phyloP scores from a whole-genome alignment of 2,329 filamentous ascomycete species.

The Claviceps monticola region DNA sequence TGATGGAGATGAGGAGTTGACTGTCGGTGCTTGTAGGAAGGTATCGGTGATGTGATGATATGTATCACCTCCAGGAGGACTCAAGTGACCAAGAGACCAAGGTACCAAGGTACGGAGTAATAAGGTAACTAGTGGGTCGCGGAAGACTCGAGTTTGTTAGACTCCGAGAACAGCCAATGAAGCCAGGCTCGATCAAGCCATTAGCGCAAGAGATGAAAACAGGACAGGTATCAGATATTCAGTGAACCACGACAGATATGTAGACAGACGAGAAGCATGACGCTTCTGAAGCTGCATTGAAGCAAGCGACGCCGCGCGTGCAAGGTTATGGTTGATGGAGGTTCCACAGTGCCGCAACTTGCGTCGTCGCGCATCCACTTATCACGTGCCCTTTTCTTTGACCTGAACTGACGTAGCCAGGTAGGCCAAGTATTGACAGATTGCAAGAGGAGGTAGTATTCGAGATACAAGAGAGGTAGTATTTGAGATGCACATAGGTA shows the following conservation, averaged over 20 bases:
- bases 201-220: conserved; percentile 3
- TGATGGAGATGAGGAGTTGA: background rate
- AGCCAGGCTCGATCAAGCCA: conserved; percentile 1
- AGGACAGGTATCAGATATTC: background rate
- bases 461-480: no score
- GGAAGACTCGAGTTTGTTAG: conserved; percentile 7
- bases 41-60: conserved; percentile 5
- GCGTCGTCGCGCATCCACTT: background rate
- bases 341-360: conserved; percentile 1
- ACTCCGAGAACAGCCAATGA: conserved; percentile 1
- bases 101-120: conserved; percentile 1
- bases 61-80: conserved; percentile 7
- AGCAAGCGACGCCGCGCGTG: conserved; percentile 4
- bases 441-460: no score
- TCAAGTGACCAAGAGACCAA: conserved; percentile 2
- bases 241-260: background rate
- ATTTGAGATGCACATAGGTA: no score
- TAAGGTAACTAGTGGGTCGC: conserved; percentile 6
- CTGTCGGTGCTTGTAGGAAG: background rate
- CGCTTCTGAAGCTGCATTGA: background rate
- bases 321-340: conserved; percentile 2
- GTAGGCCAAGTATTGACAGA: no score
- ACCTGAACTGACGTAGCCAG: background rate
- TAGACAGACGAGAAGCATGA: background rate
- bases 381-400: conserved; percentile 2